Evolutionary conservation across 208 protist genomes (phyloP), one percentile per base, ranked within the genome.

Genomic region (Trichomonas vaginalis): DNA sequence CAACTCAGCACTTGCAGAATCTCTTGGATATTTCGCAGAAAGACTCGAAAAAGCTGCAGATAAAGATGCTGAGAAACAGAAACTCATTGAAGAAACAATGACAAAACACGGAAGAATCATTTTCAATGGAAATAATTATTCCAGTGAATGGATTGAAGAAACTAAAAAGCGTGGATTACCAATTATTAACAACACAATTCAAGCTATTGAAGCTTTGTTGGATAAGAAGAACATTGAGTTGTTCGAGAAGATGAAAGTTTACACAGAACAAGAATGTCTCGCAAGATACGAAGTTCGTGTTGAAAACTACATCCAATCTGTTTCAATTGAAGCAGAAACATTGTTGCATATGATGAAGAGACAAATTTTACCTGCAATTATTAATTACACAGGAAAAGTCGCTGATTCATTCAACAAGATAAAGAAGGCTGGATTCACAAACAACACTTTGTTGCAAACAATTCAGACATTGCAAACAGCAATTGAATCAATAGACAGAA

Each of bases 1-100:
- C 1, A 98, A 98, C 95, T 96, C 97, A 35, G 97, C 97, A n/a
- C 80, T 97, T n/a, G 97, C 97, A 27, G 97, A 98, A 23, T 96
- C 97, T 17, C 96, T 98, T 56, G 80, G 82, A 37, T 46, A 87
- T 48, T 97, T 98, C 27, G 96, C 96, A 42, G 96, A 96, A 51
- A 9, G 86, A 17, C 39, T 92, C 8, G 86, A 92, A 51, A 92
- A 92, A 17, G 86, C 86, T 42, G 0, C 14, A 14, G 45, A 92
- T 51, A 27, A 51, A 2, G 86, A 21, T 21, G 45, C 12, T 27
- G 86, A 92, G n/a, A 92, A 92, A 32, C 23, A 92, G 17, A 51
- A 48, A 39, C 17, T 92, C 0, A 51, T 92, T 17, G 40, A 23
- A 40, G 86, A 92, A 10, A 39, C n/a, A 15, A 27, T 92, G 0